Evolutionary conservation across 1,284 basidiomycete genomes (phyloP).

Genomic region (Coriolopsis trogii): DNA sequence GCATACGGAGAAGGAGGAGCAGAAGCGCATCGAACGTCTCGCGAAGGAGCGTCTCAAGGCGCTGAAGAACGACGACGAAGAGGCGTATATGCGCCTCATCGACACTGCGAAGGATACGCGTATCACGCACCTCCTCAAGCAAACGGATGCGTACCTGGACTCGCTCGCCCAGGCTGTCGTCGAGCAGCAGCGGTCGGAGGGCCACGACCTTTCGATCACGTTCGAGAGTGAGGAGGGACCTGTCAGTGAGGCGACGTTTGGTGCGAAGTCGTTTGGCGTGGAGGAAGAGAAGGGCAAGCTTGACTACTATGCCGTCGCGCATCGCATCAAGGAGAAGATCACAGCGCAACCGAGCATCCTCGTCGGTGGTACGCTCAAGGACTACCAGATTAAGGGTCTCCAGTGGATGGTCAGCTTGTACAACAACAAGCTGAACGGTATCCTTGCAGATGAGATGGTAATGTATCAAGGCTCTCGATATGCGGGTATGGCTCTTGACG

Average conservation of each 20-base stretch:
- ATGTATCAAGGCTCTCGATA: conserved; percentile 28
- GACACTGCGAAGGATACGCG: conserved; percentile 99
- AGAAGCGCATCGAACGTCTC: conserved; percentile 95
- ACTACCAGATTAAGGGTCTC: conserved; percentile 90
- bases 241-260: conserved; percentile 88
- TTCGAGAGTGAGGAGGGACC: conserved; percentile 68
- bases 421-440: conserved; percentile 97
- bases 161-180: conserved; percentile 94
- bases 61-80: conserved; percentile 97
- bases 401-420: conserved; percentile 99
- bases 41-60: conserved; percentile 99
- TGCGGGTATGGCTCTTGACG: background rate
- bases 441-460: conserved; percentile 98
- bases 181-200: conserved; percentile 89
- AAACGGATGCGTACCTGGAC: conserved; percentile 96
- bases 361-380: conserved; percentile 85
- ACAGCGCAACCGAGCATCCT: conserved; percentile 84
- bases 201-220: conserved; percentile 36
- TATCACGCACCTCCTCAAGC: conserved; percentile 94
- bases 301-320: conserved; percentile 98
- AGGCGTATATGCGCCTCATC: conserved; percentile 98
- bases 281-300: conserved; percentile 77
- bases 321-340: conserved; percentile 90
- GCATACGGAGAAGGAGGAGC: conserved; percentile 97
- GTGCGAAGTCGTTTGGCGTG: conserved; percentile 66